A percentile compares a stretch with the other conserved stretches of the same genome.
phyloP scores from a whole-genome alignment of 176 grass and related monocot species.

The Lolium perenne region DNA sequence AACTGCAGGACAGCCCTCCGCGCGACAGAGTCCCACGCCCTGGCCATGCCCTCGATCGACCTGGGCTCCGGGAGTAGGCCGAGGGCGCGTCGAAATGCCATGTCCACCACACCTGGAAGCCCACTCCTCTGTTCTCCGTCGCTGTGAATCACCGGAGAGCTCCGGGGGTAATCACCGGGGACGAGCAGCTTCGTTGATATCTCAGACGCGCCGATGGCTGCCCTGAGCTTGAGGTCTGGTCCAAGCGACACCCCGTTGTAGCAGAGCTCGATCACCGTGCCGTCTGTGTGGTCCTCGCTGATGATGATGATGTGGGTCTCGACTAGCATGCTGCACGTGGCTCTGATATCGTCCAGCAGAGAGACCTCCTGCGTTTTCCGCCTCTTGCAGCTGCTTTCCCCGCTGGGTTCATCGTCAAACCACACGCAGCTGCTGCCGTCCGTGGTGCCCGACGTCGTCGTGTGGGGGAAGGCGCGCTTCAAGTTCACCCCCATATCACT shows the following conservation, averaged over 20 bases:
- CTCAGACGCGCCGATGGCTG: background rate
- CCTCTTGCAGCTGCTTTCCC: constrained; percentile 11
- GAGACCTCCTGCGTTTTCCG: background rate
- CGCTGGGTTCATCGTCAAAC: background rate
- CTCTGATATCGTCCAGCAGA: constrained; percentile 29
- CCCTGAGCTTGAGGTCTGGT: background rate
- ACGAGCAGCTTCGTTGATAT: constrained; percentile 1
- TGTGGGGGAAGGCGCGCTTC: background rate
- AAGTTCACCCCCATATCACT: background rate
- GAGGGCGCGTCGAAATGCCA: background rate
- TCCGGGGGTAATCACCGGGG: constrained; percentile 35
- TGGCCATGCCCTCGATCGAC: constrained; percentile 9
- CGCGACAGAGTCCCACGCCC: constrained; percentile 21
- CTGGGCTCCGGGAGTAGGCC: background rate
- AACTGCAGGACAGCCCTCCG: constrained; percentile 2
- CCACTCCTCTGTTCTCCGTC: background rate
- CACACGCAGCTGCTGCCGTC: background rate
- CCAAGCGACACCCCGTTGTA: constrained; percentile 2
- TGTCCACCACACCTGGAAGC: background rate
- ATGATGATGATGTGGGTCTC: constrained; percentile 10
- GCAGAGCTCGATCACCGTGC: constrained; percentile 11
- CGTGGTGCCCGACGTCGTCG: background rate
- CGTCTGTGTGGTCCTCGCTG: background rate
- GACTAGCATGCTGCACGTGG: background rate
- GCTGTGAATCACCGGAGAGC: constrained; percentile 15